A percentile compares a stretch with the other conserved stretches of the same genome.
These are phyloP conservation scores for Blepharisma japonicum DNA, from an alignment of 73 alveolate species.

Conservation along the genomic window DNA sequence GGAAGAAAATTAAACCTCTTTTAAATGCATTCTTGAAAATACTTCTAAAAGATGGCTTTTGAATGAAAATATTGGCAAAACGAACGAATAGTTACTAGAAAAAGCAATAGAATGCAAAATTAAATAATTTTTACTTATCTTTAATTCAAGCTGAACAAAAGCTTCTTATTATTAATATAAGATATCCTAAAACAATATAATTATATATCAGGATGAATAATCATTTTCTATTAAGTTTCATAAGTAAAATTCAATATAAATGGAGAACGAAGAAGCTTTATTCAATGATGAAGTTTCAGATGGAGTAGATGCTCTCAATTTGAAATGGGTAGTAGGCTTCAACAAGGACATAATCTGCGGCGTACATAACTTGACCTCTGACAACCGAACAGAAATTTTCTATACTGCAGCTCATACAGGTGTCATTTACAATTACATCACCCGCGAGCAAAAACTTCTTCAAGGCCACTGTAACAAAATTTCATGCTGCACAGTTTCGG, in stretches of 20 bases:
- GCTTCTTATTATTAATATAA: no score
- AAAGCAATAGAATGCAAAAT: no score
- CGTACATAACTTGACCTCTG: conserved; percentile 91
- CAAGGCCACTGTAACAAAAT: conserved; percentile 95
- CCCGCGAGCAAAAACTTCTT: conserved; percentile 83
- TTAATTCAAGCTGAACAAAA: no score
- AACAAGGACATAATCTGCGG: conserved; percentile 87
- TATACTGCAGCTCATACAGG: conserved; percentile 99
- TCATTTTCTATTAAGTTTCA: not conserved
- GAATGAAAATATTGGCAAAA: no score
- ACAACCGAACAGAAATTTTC: conserved; percentile 81
- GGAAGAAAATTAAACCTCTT: no score
- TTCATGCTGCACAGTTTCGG: conserved; percentile 89
- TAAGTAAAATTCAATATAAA: not conserved
- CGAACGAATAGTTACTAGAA: no score
- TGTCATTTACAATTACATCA: conserved; percentile 90
- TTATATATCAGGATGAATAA: no score
- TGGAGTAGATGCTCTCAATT: conserved; percentile 45
- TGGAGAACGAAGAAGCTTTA: not conserved
- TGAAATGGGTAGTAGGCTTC: conserved; percentile 90
- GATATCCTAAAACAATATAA: no score
- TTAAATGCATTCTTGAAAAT: no score
- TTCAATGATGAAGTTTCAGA: conserved; percentile 12
- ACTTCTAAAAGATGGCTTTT: no score
- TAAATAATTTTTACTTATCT: no score